Conservation (phyloP, 2,329 filamentous ascomycete species). For the Colletotrichum cuscutae region DNA sequence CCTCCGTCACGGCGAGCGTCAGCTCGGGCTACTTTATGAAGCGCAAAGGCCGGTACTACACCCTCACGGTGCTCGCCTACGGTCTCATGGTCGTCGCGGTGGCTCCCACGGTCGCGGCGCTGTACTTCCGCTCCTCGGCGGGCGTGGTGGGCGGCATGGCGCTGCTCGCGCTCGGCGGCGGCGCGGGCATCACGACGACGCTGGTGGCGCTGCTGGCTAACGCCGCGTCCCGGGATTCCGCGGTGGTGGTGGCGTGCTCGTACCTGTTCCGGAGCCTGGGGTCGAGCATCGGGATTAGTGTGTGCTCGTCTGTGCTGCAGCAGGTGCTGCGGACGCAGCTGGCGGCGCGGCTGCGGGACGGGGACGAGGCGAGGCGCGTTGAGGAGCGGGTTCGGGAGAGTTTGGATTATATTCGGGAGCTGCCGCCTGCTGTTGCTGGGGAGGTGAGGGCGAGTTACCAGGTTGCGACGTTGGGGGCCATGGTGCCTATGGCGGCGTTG, state of each 20-base stretch:
- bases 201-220: slow-evolving; percentile 80
- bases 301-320: slow-evolving; percentile 78
- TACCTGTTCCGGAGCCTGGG: slow-evolving; percentile 85
- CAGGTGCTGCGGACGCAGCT: slow-evolving; percentile 71
- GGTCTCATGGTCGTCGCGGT: slow-evolving; percentile 62
- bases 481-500: slow-evolving; percentile 51
- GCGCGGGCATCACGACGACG: slow-evolving; percentile 73
- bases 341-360: slow-evolving; percentile 60
- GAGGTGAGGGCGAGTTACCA: slow-evolving; percentile 76
- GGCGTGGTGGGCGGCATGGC: slow-evolving; percentile 68
- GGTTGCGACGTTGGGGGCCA: slow-evolving; percentile 51
- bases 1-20: slow-evolving; percentile 72
- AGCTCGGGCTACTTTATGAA: slow-evolving; percentile 74
- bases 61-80: slow-evolving; percentile 71
- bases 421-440: slow-evolving; percentile 68
- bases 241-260: slow-evolving; percentile 80
- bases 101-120: slow-evolving; percentile 64
- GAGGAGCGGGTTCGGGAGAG: slow-evolving; percentile 76
- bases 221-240: slow-evolving; percentile 72
- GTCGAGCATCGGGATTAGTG: slow-evolving; percentile 79
- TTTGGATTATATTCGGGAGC: slow-evolving; percentile 72
- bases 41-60: slow-evolving; percentile 77
- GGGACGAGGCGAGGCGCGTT: slow-evolving; percentile 71
- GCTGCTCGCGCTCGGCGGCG: slow-evolving; percentile 54
- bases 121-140: slow-evolving; percentile 56